A percentile compares a stretch with the other conserved stretches of the same genome.
Evolutionary conservation across 306 rosid species (phyloP).

Genomic region (Pterocarpus macrocarpus): DNA sequence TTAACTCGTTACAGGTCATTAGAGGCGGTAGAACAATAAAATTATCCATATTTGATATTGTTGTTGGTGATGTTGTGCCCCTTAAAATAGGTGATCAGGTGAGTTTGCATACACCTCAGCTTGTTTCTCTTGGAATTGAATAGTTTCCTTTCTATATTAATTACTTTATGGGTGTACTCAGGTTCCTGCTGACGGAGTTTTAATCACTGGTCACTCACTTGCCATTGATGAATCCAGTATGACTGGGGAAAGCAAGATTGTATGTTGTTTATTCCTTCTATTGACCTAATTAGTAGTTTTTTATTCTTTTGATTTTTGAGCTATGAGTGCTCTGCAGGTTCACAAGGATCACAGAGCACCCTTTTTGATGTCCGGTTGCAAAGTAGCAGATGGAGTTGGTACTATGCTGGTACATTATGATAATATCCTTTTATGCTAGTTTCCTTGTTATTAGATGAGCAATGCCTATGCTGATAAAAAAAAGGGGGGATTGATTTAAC

Average conservation of each 20-base stretch:
- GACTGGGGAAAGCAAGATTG: slow-evolving; percentile 99
- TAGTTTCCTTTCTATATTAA: slow-evolving; percentile 6
- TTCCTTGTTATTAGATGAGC: slow-evolving; percentile 20
- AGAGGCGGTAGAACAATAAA: slow-evolving; percentile 81
- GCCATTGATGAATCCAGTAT: slow-evolving; percentile 96
- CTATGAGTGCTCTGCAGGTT: slow-evolving; percentile 62
- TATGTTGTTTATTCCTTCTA: slow-evolving; percentile 53
- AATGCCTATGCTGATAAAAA: not conserved
- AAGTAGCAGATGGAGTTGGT: slow-evolving; percentile 95
- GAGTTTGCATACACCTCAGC: slow-evolving; percentile 37
- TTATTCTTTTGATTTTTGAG: slow-evolving; percentile 35
- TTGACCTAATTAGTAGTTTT: slow-evolving; percentile 22
- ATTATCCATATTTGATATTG: slow-evolving; percentile 83
- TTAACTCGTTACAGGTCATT: slow-evolving; percentile 65
- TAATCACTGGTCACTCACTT: slow-evolving; percentile 85
- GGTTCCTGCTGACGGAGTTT: slow-evolving; percentile 95
- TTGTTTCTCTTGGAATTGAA: slow-evolving; percentile 38
- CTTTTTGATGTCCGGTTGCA: slow-evolving; percentile 94
- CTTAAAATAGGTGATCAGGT: slow-evolving; percentile 96
- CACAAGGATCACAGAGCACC: slow-evolving; percentile 81
- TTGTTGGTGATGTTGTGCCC: slow-evolving; percentile 93
- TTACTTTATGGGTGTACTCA: slow-evolving; percentile 38
- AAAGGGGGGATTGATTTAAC: not conserved
- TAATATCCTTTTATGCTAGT: slow-evolving; percentile 7
- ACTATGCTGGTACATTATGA: slow-evolving; percentile 76